Base-by-base conservation (phyloP, 805 yeast genomes). In the Hagleromyces aurorensis region DNA sequence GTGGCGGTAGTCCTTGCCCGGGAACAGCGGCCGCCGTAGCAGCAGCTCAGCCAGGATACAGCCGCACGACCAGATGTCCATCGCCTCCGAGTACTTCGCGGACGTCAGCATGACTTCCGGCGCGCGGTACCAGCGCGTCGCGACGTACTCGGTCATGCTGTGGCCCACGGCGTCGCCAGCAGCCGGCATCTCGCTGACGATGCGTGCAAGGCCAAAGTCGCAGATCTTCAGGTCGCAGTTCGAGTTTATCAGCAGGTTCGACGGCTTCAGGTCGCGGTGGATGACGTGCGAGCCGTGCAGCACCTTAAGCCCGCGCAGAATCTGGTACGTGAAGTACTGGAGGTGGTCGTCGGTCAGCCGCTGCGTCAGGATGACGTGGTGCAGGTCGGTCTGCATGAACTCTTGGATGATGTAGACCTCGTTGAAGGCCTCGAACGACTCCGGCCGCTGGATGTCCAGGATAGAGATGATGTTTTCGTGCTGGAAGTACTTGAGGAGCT, bases 51-150 rank as follows among this genome's bases (percentile, higher is more conserved):
- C 96, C 33, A 89, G 63, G 21, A 89, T 89, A 59, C 97, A 89
- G 4, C 97, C 97, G 13, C 86, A 94, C 2, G 94, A 80, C 97
- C 97, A 89, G 18, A 89, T 75, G 58, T 89, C 97, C 49, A 89
- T 89, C 19, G 96, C 96, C 21, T 89, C 82, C 15, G 96, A 82
- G 61, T 89, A 89, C 48, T 81, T 84, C 40, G 86, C 89, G 47
- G 87, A 85, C 9, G 95, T 85, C 28, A 89, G 68, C 97, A 89
- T 89, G 53, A 89, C 86, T 48, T 89, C 97, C 0, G 97, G 97
- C 1, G 97, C 97, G 33, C 97, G 67, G 57, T 89, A 89, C 96
- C 97, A 89, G 42, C 97, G 66, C 3, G 97, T 89, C 7, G 97
- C 97, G 24, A 89, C 97, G 53, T 89, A 89, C 57, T 89, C 97